These are phyloP conservation scores for Sphagnum fallax DNA, from an alignment of 228 moss, liverwort and hornwort genomes.

Conservation along the genomic window DNA sequence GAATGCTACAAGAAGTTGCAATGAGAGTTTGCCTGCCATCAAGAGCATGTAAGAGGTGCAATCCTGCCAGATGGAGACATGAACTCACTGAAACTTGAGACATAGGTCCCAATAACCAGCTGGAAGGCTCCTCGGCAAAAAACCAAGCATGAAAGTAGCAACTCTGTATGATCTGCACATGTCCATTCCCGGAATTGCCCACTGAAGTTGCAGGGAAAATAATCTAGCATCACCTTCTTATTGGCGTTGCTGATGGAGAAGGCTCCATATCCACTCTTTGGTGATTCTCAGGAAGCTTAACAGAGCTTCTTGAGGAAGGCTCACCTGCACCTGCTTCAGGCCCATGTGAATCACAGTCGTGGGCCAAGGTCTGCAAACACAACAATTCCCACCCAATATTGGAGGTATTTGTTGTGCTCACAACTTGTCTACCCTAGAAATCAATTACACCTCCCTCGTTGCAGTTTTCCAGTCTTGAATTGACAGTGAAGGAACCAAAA, in stretches of 20 bases:
- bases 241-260: slow-evolving; percentile 20
- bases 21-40: too few relatives aligned
- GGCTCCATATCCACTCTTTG: slow-evolving; percentile 31
- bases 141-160: too few relatives aligned
- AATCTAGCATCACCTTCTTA: slow-evolving; percentile 17
- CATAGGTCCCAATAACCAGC: too few relatives aligned
- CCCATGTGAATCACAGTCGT: slow-evolving; percentile 42
- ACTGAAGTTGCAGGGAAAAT: too few relatives aligned
- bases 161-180: too few relatives aligned
- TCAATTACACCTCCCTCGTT: neutral
- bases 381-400: slow-evolving; percentile 6
- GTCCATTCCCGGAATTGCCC: too few relatives aligned
- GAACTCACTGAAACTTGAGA: too few relatives aligned
- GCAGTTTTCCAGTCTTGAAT: neutral
- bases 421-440: neutral
- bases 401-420: neutral
- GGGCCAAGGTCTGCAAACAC: slow-evolving; percentile 66
- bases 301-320: slow-evolving; percentile 13
- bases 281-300: slow-evolving; percentile 8
- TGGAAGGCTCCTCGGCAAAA: too few relatives aligned
- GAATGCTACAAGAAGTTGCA: too few relatives aligned
- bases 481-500: neutral
- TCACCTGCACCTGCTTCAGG: slow-evolving; percentile 16
- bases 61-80: too few relatives aligned
- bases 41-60: too few relatives aligned